A percentile compares a stretch with the other conserved stretches of the same genome.
Conservation (phyloP, 306 rosid genomes). For the Potentilla sterilis region DNA sequence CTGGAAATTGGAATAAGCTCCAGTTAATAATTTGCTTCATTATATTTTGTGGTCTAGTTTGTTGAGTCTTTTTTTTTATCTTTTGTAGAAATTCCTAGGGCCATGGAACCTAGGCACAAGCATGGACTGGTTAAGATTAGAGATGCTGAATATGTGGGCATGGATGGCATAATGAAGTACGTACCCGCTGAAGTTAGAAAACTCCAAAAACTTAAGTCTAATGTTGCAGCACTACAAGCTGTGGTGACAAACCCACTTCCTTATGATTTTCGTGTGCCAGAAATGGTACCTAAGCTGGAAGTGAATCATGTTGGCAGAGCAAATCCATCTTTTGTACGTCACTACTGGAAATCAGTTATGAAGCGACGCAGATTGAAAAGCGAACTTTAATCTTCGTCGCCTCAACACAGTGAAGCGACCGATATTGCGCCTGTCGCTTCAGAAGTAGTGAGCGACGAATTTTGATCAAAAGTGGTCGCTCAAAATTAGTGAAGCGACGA, state of each 20-base stretch:
- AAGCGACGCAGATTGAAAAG: too few relatives aligned
- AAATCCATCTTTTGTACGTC: slow-evolving; percentile 29
- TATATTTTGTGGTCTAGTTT: background rate
- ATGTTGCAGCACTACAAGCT: slow-evolving; percentile 50
- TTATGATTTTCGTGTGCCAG: slow-evolving; percentile 48
- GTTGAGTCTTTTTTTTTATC: background rate
- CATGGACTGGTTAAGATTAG: slow-evolving; percentile 41
- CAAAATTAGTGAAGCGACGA: too few relatives aligned
- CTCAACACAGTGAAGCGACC: too few relatives aligned
- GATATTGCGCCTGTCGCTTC: too few relatives aligned
- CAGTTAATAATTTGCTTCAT: background rate
- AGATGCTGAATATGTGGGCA: slow-evolving; percentile 35
- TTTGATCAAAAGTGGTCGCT: too few relatives aligned
- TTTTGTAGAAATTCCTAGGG: slow-evolving; percentile 35
- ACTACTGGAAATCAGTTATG: too few relatives aligned
- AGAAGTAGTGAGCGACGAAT: too few relatives aligned
- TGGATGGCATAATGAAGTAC: slow-evolving; percentile 20
- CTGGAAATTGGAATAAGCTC: background rate
- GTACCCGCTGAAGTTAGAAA: slow-evolving; percentile 39
- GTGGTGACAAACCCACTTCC: slow-evolving; percentile 87
- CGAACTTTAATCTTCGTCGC: too few relatives aligned
- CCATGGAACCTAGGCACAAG: slow-evolving; percentile 34
- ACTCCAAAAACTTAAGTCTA: slow-evolving; percentile 56
- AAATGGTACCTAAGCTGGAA: slow-evolving; percentile 40
- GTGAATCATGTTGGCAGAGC: slow-evolving; percentile 22